A percentile compares a stretch with the other conserved stretches of the same genome.
Evolutionary conservation across 805 yeast species (phyloP).

Genomic region (Suhomyces vadensis): DNA sequence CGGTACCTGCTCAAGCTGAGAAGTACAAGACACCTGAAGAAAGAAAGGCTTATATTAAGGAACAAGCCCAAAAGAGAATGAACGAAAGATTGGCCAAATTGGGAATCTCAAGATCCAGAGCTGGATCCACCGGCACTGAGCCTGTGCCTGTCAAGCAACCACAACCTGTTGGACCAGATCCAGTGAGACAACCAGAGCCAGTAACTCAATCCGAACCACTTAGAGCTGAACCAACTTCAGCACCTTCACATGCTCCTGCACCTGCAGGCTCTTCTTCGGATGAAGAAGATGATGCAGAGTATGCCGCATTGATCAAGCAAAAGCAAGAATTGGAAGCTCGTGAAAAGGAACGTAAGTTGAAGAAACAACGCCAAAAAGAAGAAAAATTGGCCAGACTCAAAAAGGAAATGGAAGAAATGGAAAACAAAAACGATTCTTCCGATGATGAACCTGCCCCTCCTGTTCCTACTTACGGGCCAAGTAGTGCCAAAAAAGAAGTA

Average conservation of each 20-base stretch:
- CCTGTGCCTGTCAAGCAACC: slow-evolving; percentile 1
- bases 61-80: slow-evolving; percentile 76
- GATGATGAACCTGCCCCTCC: slow-evolving; percentile 26
- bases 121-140: slow-evolving; percentile 8
- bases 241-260: slow-evolving; percentile 8
- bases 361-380: slow-evolving; percentile 59
- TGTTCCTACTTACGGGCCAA: slow-evolving; percentile 24
- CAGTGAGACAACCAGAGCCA: slow-evolving; percentile 4
- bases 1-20: slow-evolving; percentile 11
- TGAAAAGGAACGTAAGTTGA: slow-evolving; percentile 44
- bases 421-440: slow-evolving; percentile 37
- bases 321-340: slow-evolving; percentile 46
- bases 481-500: slow-evolving; percentile 11
- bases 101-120: slow-evolving; percentile 56
- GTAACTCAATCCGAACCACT: not conserved
- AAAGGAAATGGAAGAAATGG: slow-evolving; percentile 57
- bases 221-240: not conserved
- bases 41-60: slow-evolving; percentile 77
- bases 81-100: slow-evolving; percentile 79
- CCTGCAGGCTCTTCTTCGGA: slow-evolving; percentile 19
- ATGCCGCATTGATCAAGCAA: slow-evolving; percentile 49
- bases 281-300: slow-evolving; percentile 48
- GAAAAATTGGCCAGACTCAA: slow-evolving; percentile 58
- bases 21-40: slow-evolving; percentile 56
- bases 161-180: slow-evolving; percentile 2